Conservation (phyloP, 345 rosid genomes). For the Acer saccharum region DNA sequence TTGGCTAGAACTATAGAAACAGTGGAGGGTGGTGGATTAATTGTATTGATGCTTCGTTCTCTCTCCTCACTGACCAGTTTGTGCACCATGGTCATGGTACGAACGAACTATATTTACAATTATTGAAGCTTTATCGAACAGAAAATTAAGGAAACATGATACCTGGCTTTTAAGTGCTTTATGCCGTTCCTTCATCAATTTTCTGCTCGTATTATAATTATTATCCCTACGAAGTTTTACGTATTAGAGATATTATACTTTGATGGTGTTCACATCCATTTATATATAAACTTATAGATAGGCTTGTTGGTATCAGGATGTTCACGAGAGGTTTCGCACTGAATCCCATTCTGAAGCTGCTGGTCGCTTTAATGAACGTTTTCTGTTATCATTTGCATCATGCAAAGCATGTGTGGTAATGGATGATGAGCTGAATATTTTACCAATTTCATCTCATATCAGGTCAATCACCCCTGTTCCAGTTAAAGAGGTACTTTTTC, state of each 20-base stretch:
- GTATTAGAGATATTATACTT: background rate
- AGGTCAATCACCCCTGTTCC: conserved; percentile 66
- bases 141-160: background rate
- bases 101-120: conserved; percentile 2
- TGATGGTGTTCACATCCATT: background rate
- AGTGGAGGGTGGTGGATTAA: conserved; percentile 93
- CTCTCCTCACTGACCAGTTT: conserved; percentile 85
- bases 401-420: conserved; percentile 89
- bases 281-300: conserved; percentile 5
- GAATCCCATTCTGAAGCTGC: conserved; percentile 91
- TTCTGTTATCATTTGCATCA: conserved; percentile 81
- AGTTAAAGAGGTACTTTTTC: conserved; percentile 54
- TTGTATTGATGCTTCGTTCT: conserved; percentile 77
- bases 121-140: background rate
- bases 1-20: conserved; percentile 97
- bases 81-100: conserved; percentile 96
- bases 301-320: conserved; percentile 66
- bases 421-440: conserved; percentile 96
- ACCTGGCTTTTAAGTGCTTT: background rate
- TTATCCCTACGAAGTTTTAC: background rate
- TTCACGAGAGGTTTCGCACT: conserved; percentile 92
- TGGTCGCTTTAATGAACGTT: conserved; percentile 91
- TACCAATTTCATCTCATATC: conserved; percentile 93
- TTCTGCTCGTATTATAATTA: background rate
- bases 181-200: background rate